Evolutionary conservation across 768 basidiomycete genomes (phyloP).

Genomic region (Pluteus cervinus): DNA sequence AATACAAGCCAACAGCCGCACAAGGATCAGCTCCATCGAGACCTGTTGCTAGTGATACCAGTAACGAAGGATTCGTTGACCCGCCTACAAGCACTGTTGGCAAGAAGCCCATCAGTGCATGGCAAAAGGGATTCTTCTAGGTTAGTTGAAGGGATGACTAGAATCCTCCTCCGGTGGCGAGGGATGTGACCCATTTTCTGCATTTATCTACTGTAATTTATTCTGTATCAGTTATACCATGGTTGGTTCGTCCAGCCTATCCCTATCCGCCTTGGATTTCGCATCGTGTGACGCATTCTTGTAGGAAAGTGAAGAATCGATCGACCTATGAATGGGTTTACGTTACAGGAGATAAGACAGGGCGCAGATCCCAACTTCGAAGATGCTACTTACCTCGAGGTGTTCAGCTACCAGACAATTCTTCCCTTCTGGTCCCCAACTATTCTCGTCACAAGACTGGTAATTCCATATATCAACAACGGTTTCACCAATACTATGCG

Average conservation of each 20-base stretch:
- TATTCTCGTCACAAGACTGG: conserved; percentile 46
- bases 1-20: conserved; percentile 11
- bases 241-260: no score
- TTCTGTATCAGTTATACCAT: conserved; percentile 52
- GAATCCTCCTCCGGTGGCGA: background rate
- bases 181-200: background rate
- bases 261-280: no score
- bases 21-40: no score
- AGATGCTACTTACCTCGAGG: conserved; percentile 48
- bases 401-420: conserved; percentile 70
- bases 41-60: background rate
- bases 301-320: conserved; percentile 59
- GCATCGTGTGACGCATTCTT: conserved; percentile 52
- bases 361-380: no score
- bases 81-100: conserved; percentile 3
- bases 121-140: conserved; percentile 22
- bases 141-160: background rate
- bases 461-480: conserved; percentile 76
- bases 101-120: conserved; percentile 29
- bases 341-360: conserved; percentile 1
- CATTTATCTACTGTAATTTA: background rate
- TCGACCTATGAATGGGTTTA: conserved; percentile 36
- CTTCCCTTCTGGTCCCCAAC: conserved; percentile 69
- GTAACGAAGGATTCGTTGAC: conserved; percentile 11
- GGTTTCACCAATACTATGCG: conserved; percentile 68